A percentile compares a stretch with the other conserved stretches of the same genome.
Conservation (phyloP, 768 basidiomycete genomes). For the Amanita muscaria region DNA sequence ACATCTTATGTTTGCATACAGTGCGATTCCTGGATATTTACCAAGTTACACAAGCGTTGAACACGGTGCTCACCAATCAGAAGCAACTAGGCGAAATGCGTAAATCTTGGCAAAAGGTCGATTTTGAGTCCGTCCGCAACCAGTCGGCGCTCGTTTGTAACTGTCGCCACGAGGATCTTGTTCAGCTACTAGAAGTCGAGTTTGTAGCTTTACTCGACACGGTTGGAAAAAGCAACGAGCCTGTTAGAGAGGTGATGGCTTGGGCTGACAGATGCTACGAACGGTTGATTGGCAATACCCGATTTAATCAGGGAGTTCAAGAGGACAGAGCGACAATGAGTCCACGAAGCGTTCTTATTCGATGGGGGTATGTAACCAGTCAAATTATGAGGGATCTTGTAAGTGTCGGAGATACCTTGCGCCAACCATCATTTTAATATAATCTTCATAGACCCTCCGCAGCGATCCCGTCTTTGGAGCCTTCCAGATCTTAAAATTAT, state of each 20-base stretch:
- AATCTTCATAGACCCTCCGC: conserved; percentile 63
- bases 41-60: conserved; percentile 84
- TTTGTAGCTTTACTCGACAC: conserved; percentile 72
- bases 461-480: conserved; percentile 90
- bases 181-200: conserved; percentile 78
- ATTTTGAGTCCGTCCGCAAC: conserved; percentile 87
- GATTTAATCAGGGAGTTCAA: conserved; percentile 38
- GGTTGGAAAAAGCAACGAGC: conserved; percentile 63
- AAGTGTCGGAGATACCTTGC: conserved; percentile 20
- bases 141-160: conserved; percentile 92
- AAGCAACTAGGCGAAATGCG: conserved; percentile 83
- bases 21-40: conserved; percentile 90
- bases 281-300: conserved; percentile 64
- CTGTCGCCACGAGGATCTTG: conserved; percentile 83
- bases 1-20: conserved; percentile 21
- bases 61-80: conserved; percentile 80
- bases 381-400: conserved; percentile 90
- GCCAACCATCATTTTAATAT: not conserved
- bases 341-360: conserved; percentile 78
- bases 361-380: conserved; percentile 90
- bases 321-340: conserved; percentile 80
- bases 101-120: conserved; percentile 79
- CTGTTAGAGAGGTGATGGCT: conserved; percentile 79
- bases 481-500: conserved; percentile 86
- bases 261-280: conserved; percentile 92